Evolutionary conservation across 208 protist genomes (phyloP).

Genomic region (Herpetomonas tarakana): DNA sequence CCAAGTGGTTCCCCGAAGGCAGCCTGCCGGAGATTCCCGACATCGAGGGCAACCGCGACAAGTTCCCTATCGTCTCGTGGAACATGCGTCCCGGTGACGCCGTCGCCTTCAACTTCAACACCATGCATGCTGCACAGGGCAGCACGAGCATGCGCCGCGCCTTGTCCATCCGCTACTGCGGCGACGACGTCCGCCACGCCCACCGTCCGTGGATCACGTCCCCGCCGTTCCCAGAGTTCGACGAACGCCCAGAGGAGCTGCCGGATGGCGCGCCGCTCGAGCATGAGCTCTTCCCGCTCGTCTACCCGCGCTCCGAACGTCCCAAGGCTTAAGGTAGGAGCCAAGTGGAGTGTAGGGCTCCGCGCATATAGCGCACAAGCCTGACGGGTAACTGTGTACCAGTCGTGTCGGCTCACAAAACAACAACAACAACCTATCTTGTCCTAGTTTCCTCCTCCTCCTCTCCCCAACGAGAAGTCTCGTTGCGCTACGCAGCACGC

Average conservation of each 20-base stretch:
- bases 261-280: constrained; percentile 10
- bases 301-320: constrained; percentile 14
- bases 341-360: too few relatives aligned
- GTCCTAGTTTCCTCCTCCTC: too few relatives aligned
- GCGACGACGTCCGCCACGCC: constrained; percentile 34
- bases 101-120: constrained; percentile 39
- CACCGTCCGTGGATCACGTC: constrained; percentile 37
- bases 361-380: too few relatives aligned
- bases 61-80: constrained; percentile 24
- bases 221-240: constrained; percentile 32
- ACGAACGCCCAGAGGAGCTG: constrained; percentile 17
- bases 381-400: too few relatives aligned
- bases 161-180: constrained; percentile 32
- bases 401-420: too few relatives aligned
- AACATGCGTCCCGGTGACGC: constrained; percentile 31
- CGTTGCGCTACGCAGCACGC: too few relatives aligned
- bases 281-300: constrained; percentile 25
- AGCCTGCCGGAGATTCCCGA: constrained; percentile 35
- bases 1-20: constrained; percentile 41
- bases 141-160: constrained; percentile 28
- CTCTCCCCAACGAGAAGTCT: too few relatives aligned
- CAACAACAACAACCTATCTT: too few relatives aligned
- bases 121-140: constrained; percentile 33
- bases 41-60: constrained; percentile 21
- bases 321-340: too few relatives aligned